These are phyloP conservation scores for Macaranga tanarius DNA, from an alignment of 441 rosid species.

Conservation along the genomic window DNA sequence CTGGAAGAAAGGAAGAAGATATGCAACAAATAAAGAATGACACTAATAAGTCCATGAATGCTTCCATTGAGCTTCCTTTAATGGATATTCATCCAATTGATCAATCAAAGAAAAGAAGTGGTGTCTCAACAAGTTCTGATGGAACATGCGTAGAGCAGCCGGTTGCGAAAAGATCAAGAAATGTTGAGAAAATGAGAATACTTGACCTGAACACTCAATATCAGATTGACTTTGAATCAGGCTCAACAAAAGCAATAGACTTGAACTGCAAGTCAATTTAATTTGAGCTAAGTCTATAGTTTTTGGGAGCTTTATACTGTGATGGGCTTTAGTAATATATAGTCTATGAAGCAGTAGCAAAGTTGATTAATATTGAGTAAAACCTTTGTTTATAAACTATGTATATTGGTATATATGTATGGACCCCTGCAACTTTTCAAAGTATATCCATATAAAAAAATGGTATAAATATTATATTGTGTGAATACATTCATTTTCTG, in stretches of 20 bases:
- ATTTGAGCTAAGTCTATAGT: conserved; percentile 28
- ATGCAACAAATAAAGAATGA: conserved; percentile 23
- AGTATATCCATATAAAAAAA: conserved; percentile 35
- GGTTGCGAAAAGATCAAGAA: conserved; percentile 38
- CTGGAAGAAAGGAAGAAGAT: conserved; percentile 50
- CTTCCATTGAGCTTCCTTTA: conserved; percentile 55
- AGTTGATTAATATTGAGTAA: conserved; percentile 30
- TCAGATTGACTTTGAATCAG: conserved; percentile 41
- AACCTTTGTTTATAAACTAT: conserved; percentile 43
- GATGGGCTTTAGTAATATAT: conserved; percentile 16
- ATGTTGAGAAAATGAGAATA: conserved; percentile 28
- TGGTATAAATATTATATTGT: conserved; percentile 30
- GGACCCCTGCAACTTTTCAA: conserved; percentile 38
- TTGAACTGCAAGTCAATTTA: conserved; percentile 42
- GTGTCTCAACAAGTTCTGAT: conserved; percentile 31
- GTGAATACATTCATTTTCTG: conserved; percentile 20
- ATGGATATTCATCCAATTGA: conserved; percentile 51
- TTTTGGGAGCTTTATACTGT: conserved; percentile 23
- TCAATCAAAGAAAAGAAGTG: conserved; percentile 54
- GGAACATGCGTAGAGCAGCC: conserved; percentile 43
- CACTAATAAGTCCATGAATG: conserved; percentile 20
- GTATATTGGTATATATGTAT: conserved; percentile 46
- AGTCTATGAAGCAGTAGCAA: conserved; percentile 29
- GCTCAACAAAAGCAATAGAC: conserved; percentile 42
- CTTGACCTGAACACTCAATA: conserved; percentile 59